These are phyloP conservation scores for Teratosphaeriaceae sp. DNA, from an alignment of 2,329 filamentous ascomycete species.

Conservation along the genomic window DNA sequence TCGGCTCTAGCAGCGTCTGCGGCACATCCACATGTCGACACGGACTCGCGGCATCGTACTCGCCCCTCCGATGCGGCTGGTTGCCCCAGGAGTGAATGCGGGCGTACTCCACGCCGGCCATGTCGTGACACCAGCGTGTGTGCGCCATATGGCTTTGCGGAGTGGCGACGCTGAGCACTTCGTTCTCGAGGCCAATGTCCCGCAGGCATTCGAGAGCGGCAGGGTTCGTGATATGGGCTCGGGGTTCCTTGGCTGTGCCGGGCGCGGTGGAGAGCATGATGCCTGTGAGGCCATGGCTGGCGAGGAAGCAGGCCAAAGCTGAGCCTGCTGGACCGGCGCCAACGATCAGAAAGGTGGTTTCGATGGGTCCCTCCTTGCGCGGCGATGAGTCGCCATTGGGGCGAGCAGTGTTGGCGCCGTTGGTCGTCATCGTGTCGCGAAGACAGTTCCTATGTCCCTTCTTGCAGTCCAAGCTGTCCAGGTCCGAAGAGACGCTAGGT, in stretches of 20 bases:
- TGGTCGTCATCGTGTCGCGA: slow-evolving; percentile 3
- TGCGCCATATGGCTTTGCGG: slow-evolving; percentile 32
- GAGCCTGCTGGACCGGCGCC: slow-evolving; percentile 31
- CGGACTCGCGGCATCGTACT: slow-evolving; percentile 36
- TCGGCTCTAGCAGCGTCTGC: slow-evolving; percentile 39
- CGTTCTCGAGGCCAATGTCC: slow-evolving; percentile 38
- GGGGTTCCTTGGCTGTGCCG: slow-evolving; percentile 49
- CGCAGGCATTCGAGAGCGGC: slow-evolving; percentile 47
- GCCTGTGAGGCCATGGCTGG: slow-evolving; percentile 38
- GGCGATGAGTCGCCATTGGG: slow-evolving; percentile 5
- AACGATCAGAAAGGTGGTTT: slow-evolving; percentile 27
- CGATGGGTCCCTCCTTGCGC: slow-evolving; percentile 7
- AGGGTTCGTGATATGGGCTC: slow-evolving; percentile 56
- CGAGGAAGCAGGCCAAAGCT: slow-evolving; percentile 28
- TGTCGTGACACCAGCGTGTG: slow-evolving; percentile 38
- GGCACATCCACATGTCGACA: slow-evolving; percentile 38
- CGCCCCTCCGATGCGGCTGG: slow-evolving; percentile 32
- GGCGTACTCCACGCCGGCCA: slow-evolving; percentile 40
- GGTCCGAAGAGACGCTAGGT: neutral
- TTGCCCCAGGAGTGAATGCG: slow-evolving; percentile 39
- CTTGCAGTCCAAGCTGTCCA: too few species aligned
- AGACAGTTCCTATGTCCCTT: too few species aligned
- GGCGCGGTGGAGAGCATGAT: slow-evolving; percentile 47
- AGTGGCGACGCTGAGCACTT: slow-evolving; percentile 28
- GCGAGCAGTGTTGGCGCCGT: slow-evolving; percentile 2